Evolutionary conservation across 2,329 filamentous ascomycete species (phyloP), one percentile per base, ranked within the genome.

Genomic region (Endoconidiophora polonica): DNA sequence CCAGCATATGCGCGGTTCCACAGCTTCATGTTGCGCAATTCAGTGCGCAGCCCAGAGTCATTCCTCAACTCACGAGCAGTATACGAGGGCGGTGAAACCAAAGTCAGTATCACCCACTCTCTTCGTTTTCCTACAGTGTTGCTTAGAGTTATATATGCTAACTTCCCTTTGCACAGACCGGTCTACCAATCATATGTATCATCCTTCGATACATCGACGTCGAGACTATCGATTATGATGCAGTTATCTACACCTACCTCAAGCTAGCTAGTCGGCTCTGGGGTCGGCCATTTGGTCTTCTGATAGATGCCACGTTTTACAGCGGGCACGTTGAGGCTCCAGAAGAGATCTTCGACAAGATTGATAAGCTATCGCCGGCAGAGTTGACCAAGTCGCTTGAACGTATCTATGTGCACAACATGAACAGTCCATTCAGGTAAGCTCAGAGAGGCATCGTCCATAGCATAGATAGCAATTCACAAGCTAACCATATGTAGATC

Each of bases 11-110:
- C 78, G 2, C 68, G 77, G 22, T 83, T 83, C 56, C 79, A 83
- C 56, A 76, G 82, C 55, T 83, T 83, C 57, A 83, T 83, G 79
- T 68, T 83, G 43, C 73, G 74, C 16, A 81, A 83, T 59, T 79
- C 79, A 2, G 79, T 79, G 55, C 71, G 75, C 37, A 76, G 74
- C 56, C 76, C 73, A 0, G 79, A 82, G 56, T 79, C 77, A 2
- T 76, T 79, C 52, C 62, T 79, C 20, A 79, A 77, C 2, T 74
- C 75, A 22, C 70, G 78, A 20, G 78, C 79, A 23, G 75, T 83
- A 10, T 83, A 83, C 58, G 79, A 83, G 58, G 79, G 79, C 33
- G 79, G 79, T 18, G 78, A 83, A 62, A 82, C 76, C 63, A 82
- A 80, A 63, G 74, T 74, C 57, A 26, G 26, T 16, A 38, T 7